Conservation (phyloP, 2,329 filamentous ascomycete species). For the Xylaria sp. region DNA sequence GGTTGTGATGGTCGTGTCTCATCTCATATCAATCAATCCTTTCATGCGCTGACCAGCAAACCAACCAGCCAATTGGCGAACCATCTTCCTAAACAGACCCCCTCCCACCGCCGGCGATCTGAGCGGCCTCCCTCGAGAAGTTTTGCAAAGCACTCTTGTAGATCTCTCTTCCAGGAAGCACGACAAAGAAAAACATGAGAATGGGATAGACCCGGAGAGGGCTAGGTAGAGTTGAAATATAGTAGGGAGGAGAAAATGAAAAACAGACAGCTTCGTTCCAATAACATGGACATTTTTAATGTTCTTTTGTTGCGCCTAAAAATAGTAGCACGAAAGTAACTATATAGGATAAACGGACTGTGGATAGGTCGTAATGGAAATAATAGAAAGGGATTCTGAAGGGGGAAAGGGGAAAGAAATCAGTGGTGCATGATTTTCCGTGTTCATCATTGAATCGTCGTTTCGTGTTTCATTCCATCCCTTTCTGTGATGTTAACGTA, state of each 20-base stretch:
- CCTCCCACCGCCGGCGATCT: background rate
- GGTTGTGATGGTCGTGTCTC: background rate
- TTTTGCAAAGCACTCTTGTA: background rate
- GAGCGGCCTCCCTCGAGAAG: background rate
- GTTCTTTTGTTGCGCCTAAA: background rate
- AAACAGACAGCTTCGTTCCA: background rate
- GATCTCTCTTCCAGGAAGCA: background rate
- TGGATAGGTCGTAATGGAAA: background rate
- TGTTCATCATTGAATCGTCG: conserved; percentile 5
- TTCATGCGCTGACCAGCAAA: background rate
- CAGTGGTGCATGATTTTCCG: conserved; percentile 11
- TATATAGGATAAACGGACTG: too few species aligned
- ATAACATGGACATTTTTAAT: background rate
- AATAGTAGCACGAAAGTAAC: background rate
- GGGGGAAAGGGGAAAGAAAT: background rate
- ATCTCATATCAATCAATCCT: background rate
- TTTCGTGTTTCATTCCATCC: background rate
- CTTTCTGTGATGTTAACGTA: background rate
- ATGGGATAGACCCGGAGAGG: too few species aligned
- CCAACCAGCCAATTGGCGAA: background rate
- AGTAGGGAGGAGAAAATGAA: background rate
- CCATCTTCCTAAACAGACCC: background rate
- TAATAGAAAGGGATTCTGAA: background rate
- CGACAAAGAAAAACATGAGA: conserved; percentile 17
- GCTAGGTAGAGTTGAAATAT: background rate